Evolutionary conservation across 73 alveolate species (phyloP), one percentile per base, ranked within the genome.

Genomic region (Symbiodinium natans): DNA sequence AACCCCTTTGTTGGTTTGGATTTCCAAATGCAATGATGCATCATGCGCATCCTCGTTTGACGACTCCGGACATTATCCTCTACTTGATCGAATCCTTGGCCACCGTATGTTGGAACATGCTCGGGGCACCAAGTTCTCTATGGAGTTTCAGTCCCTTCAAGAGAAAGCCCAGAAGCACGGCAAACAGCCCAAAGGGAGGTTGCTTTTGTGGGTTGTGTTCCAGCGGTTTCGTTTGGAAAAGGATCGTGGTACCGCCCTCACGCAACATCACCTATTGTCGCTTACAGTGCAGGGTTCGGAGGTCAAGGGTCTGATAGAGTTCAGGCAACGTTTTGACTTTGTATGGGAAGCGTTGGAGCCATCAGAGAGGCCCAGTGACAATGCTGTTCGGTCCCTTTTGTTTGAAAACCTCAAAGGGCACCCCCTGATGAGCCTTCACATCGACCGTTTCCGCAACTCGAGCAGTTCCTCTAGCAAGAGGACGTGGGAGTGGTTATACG

Each of bases 371-470:
- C 80, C 80, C 9, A 63, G 34, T 34, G 80, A 63, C 31, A 29
- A 29, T 27, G 31, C 34, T 21, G 38, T 63, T 17, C 31, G 38
- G 9, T 52, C 93, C 15, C 31, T 52, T 52, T 41, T 54, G 42
- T 86, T 2, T 34, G 93, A 86, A 27, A 19, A 86, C n/a, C 80
- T 86, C 40, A 54, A 86, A 27, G 17, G 36, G 1, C 93, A 86
- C 36, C 93, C 83, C 29, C 9, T 17, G 59, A 86, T 86, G 83
- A 34, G 36, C 23, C 38, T 86, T 39, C 82, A 73, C 31, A 86
- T 86, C 10, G 63, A 48, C 63, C 10, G 63, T 17, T 48, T 13
- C 63, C 13, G 63, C 27, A 48, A 48, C 63, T 13, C 27, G 27
- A 48, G 13, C 63, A 13, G 27, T 23, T n/a, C n/a, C n/a, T 48